Conservation (phyloP, 306 rosid species). For the Oxytropis ochrocephala region DNA sequence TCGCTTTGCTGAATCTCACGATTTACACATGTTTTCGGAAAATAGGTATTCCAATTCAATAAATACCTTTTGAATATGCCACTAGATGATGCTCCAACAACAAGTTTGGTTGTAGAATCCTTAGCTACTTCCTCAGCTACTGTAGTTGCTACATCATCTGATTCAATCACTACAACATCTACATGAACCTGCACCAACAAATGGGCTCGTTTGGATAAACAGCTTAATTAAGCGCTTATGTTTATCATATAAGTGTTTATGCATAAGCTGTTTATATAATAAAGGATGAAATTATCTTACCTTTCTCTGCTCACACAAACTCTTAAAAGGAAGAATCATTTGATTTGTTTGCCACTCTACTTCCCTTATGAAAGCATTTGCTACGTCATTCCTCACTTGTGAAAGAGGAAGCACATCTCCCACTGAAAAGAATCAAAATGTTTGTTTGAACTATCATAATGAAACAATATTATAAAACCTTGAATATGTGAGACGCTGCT, state of each 20-base stretch:
- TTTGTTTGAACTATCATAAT: conserved; percentile 11
- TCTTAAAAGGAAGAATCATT: conserved; percentile 69
- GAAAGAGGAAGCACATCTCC: conserved; percentile 66
- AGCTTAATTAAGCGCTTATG: too few relatives aligned
- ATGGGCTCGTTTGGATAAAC: too few relatives aligned
- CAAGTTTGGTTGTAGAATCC: conserved; percentile 47
- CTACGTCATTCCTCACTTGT: conserved; percentile 55
- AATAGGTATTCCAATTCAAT: too few relatives aligned
- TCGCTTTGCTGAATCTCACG: too few relatives aligned
- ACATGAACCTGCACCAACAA: conserved; percentile 60
- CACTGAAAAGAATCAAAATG: conserved; percentile 44
- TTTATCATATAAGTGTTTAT: too few relatives aligned
- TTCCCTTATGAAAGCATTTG: conserved; percentile 60
- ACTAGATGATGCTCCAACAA: conserved; percentile 75
- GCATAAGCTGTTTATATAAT: too few relatives aligned
- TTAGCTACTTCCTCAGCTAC: conserved; percentile 70
- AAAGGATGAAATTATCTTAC: too few relatives aligned
- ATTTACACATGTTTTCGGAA: too few relatives aligned
- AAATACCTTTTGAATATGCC: conserved; percentile 65
- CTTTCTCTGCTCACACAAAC: conserved; percentile 67
- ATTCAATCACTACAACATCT: conserved; percentile 62
- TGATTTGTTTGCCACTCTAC: conserved; percentile 54
- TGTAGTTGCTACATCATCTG: conserved; percentile 66
- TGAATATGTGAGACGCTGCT: too few relatives aligned
- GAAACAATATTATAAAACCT: neutral